A percentile compares a stretch with the other conserved stretches of the same genome.
phyloP scores from a whole-genome alignment of 106 monocot genomes.

The Allium cepa region DNA sequence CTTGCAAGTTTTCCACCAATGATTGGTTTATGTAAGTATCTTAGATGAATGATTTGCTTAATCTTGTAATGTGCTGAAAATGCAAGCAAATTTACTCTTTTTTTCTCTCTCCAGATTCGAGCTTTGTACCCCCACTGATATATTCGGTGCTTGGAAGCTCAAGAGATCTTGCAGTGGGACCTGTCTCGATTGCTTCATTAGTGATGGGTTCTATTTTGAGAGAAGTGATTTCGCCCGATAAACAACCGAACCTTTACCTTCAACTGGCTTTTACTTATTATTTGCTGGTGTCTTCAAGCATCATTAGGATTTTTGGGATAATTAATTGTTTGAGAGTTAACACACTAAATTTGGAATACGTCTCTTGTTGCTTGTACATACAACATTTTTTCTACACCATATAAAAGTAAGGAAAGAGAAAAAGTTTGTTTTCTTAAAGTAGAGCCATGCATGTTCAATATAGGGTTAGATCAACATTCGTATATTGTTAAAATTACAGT shows the following conservation, averaged over 20 bases:
- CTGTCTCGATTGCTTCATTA: constrained; percentile 75
- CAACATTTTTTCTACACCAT: too few species aligned
- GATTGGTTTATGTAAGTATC: constrained; percentile 79
- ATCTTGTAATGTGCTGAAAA: too few species aligned
- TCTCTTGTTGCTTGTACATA: too few species aligned
- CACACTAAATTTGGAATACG: too few species aligned
- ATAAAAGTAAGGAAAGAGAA: too few species aligned
- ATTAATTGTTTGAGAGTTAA: neutral
- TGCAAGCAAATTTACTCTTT: neutral
- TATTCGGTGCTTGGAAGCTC: constrained; percentile 89
- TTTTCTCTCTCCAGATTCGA: constrained; percentile 43
- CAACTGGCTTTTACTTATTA: constrained; percentile 78
- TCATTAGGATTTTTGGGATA: constrained; percentile 71
- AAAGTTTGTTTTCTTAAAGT: too few species aligned
- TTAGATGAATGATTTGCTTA: neutral
- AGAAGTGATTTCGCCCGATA: constrained; percentile 56
- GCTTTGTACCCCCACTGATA: constrained; percentile 88
- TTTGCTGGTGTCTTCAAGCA: constrained; percentile 89
- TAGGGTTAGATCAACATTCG: too few species aligned
- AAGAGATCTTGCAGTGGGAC: constrained; percentile 76
- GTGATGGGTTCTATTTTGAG: constrained; percentile 84
- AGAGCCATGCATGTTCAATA: too few species aligned
- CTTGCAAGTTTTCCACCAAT: constrained; percentile 83
- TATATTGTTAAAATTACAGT: too few species aligned
- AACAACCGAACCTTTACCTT: constrained; percentile 48